Percentiles rank a stretch among this genome's conserved stretches.
phyloP scores from a whole-genome alignment of 2,329 filamentous ascomycete species.

The Paracoccidioides brasiliensis region DNA sequence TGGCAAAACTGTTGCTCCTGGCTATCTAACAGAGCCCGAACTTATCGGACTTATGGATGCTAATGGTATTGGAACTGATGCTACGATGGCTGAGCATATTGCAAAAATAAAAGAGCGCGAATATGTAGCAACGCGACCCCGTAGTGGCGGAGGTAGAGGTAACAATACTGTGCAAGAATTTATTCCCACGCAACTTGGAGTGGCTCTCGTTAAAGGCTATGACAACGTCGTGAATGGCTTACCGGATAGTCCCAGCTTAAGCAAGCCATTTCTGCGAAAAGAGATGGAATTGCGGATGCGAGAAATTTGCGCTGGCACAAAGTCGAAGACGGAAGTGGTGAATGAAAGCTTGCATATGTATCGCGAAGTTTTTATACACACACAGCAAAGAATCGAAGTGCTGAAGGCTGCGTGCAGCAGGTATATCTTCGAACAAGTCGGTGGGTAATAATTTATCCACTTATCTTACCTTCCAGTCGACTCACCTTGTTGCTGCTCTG shows the following conservation, averaged over 20 bases:
- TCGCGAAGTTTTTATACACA: conserved; percentile 70
- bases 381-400: conserved; percentile 57
- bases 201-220: conserved; percentile 87
- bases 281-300: conserved; percentile 98
- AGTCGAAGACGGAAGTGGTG: conserved; percentile 61
- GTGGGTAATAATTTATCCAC: background rate
- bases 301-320: conserved; percentile 80
- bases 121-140: conserved; percentile 60
- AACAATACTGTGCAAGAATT: conserved; percentile 60
- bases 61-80: conserved; percentile 95
- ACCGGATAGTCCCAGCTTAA: conserved; percentile 49
- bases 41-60: conserved; percentile 95
- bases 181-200: conserved; percentile 79
- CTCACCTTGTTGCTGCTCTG: too few relatives aligned
- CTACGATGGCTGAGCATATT: conserved; percentile 98
- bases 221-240: conserved; percentile 88
- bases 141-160: conserved; percentile 29
- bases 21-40: conserved; percentile 87
- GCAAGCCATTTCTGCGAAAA: conserved; percentile 91
- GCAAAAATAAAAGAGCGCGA: conserved; percentile 83
- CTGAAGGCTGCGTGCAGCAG: conserved; percentile 46
- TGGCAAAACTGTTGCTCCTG: conserved; percentile 75
- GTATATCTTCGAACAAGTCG: conserved; percentile 34
- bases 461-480: too few relatives aligned
- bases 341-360: conserved; percentile 78